These are phyloP conservation scores for Eucalyptus camaldulensis DNA, from an alignment of 345 rosid genomes.

Conservation along the genomic window DNA sequence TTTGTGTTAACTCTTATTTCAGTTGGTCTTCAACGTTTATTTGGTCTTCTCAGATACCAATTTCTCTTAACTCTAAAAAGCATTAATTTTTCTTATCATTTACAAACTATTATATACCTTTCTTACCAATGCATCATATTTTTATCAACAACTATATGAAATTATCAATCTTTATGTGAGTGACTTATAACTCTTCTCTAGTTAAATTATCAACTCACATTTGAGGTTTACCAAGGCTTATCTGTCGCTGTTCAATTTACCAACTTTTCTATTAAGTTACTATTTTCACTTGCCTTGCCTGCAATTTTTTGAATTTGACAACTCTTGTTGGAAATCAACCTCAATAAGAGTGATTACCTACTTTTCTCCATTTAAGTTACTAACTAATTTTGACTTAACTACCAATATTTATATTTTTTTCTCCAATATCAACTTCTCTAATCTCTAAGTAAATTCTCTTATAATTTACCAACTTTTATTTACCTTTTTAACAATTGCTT, in stretches of 20 bases:
- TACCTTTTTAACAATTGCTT: not conserved
- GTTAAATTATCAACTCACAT: too few relatives aligned
- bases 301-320: not conserved
- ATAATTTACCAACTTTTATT: too few relatives aligned
- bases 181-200: too few relatives aligned
- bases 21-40: not conserved
- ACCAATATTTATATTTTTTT: not conserved
- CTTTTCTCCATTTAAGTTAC: not conserved
- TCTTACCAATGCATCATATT: not conserved
- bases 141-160: not conserved
- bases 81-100: not conserved
- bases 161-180: not conserved
- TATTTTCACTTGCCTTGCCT: not conserved
- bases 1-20: not conserved
- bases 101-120: not conserved
- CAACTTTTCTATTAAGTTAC: not conserved
- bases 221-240: too few relatives aligned
- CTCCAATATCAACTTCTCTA: not conserved
- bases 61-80: not conserved
- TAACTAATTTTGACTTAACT: not conserved
- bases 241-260: fast-evolving
- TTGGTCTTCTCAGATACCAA: not conserved
- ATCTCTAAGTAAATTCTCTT: not conserved
- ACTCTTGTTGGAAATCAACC: not conserved
- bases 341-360: not conserved